These are phyloP conservation scores for Amoebophrya sp. DNA, from an alignment of 169 alveolate genomes.

Conservation along the genomic window DNA sequence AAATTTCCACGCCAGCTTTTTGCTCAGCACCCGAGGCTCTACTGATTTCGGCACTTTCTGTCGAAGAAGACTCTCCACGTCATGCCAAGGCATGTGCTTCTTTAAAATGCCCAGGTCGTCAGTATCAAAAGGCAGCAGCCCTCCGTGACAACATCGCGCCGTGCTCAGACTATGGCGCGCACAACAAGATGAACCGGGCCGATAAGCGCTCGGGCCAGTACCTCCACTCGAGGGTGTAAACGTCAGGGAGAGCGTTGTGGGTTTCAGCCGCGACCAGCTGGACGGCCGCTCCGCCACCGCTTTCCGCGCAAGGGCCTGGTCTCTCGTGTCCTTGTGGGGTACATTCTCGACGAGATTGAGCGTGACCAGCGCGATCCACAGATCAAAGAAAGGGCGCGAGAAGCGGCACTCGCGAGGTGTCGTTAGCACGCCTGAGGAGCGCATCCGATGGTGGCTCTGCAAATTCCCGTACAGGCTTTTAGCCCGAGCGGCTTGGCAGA, in stretches of 20 bases:
- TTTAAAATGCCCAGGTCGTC: not conserved
- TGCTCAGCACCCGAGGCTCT: no score
- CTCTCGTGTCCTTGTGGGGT: not conserved
- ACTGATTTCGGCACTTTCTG: not conserved
- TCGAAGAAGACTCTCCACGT: not conserved
- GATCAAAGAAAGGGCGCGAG: not conserved
- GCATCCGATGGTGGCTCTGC: no score
- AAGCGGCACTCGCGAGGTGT: not conserved
- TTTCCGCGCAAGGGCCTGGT: not conserved
- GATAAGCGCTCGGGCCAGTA: no score
- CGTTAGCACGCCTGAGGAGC: not conserved
- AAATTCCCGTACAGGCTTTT: not conserved
- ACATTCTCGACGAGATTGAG: not conserved
- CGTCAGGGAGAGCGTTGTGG: not conserved
- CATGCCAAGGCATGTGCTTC: not conserved
- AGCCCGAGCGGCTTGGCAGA: not conserved
- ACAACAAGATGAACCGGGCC: no score
- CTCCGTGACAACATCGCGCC: not conserved
- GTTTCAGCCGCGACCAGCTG: not conserved
- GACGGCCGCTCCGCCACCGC: not conserved
- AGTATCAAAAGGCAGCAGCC: not conserved
- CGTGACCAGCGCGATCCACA: not conserved
- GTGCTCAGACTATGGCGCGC: not conserved
- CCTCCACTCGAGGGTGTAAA: not conserved
- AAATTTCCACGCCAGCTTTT: no score